Evolutionary conservation across 1,139 yeast genomes (phyloP).

Genomic region (Pichia sp.): DNA sequence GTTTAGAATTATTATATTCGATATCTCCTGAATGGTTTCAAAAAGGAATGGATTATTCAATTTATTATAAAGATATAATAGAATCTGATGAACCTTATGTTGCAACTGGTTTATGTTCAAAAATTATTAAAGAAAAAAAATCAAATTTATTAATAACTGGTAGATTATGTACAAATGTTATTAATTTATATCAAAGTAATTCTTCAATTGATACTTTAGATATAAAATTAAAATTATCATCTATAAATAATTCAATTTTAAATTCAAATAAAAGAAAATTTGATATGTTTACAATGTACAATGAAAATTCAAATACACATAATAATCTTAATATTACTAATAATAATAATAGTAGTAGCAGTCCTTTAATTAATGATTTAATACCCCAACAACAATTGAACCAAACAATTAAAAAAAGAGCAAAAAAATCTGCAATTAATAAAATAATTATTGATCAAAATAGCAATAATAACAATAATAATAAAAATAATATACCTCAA

Average conservation of each 20-base stretch:
- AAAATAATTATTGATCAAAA: neutral
- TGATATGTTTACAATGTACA: conserved; percentile 1
- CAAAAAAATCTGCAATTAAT: conserved; percentile 2
- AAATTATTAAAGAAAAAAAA: conserved; percentile 28
- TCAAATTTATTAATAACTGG: conserved; percentile 50
- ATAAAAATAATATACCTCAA: conserved; percentile 18
- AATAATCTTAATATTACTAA: no score
- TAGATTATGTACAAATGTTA: conserved; percentile 60
- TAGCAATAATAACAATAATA: conserved; percentile 4
- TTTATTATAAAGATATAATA: conserved; percentile 65
- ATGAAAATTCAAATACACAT: neutral
- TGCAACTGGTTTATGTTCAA: conserved; percentile 59
- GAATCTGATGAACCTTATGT: conserved; percentile 77
- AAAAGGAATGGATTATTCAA: conserved; percentile 50
- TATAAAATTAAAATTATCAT: conserved; percentile 51
- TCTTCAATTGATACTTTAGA: conserved; percentile 55
- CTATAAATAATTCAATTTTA: conserved; percentile 21
- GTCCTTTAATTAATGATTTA: conserved; percentile 10
- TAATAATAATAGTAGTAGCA: conserved; percentile 13
- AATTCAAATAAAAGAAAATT: conserved; percentile 3
- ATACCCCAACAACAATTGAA: conserved; percentile 2
- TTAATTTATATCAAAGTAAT: conserved; percentile 37
- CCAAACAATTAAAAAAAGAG: conserved; percentile 13
- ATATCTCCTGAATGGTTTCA: conserved; percentile 56
- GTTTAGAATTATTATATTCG: conserved; percentile 44